A percentile compares a stretch with the other conserved stretches of the same genome.
phyloP scores from a whole-genome alignment of 345 rosid species.

The Salix exigua region DNA sequence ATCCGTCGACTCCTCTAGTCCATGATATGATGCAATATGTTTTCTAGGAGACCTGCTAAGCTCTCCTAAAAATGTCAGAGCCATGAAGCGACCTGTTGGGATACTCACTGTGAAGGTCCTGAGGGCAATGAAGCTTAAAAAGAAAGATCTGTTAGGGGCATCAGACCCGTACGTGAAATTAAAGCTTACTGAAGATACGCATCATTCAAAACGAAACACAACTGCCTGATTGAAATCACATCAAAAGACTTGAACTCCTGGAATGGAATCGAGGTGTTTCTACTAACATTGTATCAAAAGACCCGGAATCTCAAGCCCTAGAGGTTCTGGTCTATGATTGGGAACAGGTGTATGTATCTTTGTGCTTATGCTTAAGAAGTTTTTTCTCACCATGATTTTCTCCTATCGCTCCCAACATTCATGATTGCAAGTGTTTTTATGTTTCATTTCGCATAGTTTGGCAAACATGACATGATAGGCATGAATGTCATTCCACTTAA shows the following conservation, averaged over 20 bases:
- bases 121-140: conserved; percentile 71
- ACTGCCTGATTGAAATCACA: too few relatives aligned
- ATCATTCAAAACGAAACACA: too few relatives aligned
- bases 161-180: conserved; percentile 93
- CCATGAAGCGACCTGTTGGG: conserved; percentile 81
- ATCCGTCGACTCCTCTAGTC: background rate
- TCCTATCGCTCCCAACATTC: background rate
- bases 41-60: background rate
- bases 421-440: background rate
- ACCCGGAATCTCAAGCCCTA: conserved; percentile 67
- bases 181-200: conserved; percentile 72
- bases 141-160: conserved; percentile 85
- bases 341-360: conserved; percentile 62
- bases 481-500: conserved; percentile 70
- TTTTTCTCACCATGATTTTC: background rate
- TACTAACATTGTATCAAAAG: too few relatives aligned
- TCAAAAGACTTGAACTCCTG: too few relatives aligned
- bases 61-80: conserved; percentile 42
- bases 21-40: background rate
- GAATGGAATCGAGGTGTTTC: too few relatives aligned
- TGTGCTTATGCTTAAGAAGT: background rate
- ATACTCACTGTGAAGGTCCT: conserved; percentile 72
- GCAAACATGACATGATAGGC: conserved; percentile 96
- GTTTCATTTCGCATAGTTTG: conserved; percentile 42
- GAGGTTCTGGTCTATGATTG: conserved; percentile 73